Percentiles rank a stretch among this genome's conserved stretches.
Evolutionary conservation across 2,329 filamentous ascomycete species (phyloP).

Genomic region (Westerdykella ornata): DNA sequence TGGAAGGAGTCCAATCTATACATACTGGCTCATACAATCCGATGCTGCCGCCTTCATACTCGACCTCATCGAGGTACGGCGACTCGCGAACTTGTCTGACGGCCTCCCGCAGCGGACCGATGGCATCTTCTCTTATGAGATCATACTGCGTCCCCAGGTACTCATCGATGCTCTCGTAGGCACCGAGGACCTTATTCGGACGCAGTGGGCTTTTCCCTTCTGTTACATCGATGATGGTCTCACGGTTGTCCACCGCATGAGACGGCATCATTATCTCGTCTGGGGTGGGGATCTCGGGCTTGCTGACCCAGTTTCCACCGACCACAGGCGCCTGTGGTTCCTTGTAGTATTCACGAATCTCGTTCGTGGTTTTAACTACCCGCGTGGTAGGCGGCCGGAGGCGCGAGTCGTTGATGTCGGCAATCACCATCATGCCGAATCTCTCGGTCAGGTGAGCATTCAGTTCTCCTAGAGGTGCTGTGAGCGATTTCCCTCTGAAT

Average conservation of each 20-base stretch:
- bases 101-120: slow-evolving; percentile 62
- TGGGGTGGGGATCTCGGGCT: slow-evolving; percentile 51
- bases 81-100: slow-evolving; percentile 51
- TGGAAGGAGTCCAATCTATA: too few species aligned
- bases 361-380: slow-evolving; percentile 12
- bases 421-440: slow-evolving; percentile 1
- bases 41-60: slow-evolving; percentile 28
- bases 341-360: slow-evolving; percentile 24
- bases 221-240: slow-evolving; percentile 3
- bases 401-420: slow-evolving; percentile 5
- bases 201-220: slow-evolving; percentile 6
- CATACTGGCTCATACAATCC: slow-evolving; percentile 34
- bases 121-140: slow-evolving; percentile 67
- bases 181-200: slow-evolving; percentile 36
- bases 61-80: slow-evolving; percentile 54
- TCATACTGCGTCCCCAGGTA: slow-evolving; percentile 71
- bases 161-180: slow-evolving; percentile 55
- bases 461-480: slow-evolving; percentile 5
- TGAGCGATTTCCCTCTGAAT: too few species aligned
- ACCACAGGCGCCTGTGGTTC: slow-evolving; percentile 11
- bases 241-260: not conserved
- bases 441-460: slow-evolving; percentile 15
- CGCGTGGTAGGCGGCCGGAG: slow-evolving; percentile 7
- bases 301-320: slow-evolving; percentile 24
- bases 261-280: slow-evolving; percentile 45